Conservation (phyloP, 768 basidiomycete genomes). For the Calocera viscosa region DNA sequence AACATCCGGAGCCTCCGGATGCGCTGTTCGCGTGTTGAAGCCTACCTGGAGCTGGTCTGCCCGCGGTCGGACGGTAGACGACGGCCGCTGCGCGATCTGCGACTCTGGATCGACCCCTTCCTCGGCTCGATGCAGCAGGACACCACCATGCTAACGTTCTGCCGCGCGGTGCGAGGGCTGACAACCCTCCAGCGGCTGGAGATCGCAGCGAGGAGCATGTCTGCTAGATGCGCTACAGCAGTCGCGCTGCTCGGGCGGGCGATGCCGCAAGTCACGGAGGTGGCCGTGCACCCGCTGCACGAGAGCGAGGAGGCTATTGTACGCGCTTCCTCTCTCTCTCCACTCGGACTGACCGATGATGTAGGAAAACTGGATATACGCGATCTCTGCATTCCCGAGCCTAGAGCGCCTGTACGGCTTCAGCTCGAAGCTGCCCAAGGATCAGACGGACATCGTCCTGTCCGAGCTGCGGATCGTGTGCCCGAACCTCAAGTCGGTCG, state of each 20-base stretch:
- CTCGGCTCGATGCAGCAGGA: neutral
- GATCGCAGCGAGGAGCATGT: neutral
- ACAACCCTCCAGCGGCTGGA: neutral
- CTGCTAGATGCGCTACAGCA: neutral
- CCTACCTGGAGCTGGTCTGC: slow-evolving; percentile 1
- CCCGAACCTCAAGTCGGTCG: neutral
- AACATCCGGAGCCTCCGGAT: neutral
- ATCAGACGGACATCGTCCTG: neutral
- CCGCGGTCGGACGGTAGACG: neutral
- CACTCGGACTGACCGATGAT: neutral
- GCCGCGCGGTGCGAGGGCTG: neutral
- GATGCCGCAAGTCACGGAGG: neutral
- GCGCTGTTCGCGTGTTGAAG: neutral
- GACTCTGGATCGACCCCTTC: slow-evolving; percentile 1
- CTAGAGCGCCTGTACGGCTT: neutral
- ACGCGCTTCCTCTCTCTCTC: neutral
- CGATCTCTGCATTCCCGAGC: neutral
- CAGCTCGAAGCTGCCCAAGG: neutral
- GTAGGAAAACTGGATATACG: slow-evolving; percentile 5
- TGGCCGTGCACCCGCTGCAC: slow-evolving; percentile 6
- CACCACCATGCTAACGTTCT: neutral
- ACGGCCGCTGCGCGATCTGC: neutral
- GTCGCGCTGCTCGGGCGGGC: neutral
- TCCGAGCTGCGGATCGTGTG: neutral
- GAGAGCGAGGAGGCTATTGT: slow-evolving; percentile 4